A percentile compares a stretch with the other conserved stretches of the same genome.
Conservation (phyloP, 2,329 filamentous ascomycete species). For the Huntiella savannae region DNA sequence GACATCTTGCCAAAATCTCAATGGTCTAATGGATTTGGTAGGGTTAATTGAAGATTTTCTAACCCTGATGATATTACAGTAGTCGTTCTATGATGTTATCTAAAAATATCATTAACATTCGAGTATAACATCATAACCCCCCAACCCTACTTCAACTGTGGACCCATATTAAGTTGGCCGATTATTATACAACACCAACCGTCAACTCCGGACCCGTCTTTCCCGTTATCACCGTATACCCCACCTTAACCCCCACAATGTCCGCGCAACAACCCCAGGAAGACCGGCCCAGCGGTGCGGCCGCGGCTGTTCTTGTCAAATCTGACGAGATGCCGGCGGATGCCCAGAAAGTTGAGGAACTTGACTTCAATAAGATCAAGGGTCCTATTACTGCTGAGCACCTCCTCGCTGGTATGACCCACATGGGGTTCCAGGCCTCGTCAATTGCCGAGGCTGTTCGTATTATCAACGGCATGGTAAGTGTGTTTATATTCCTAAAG, state of each 20-base stretch:
- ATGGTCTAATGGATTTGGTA: no score
- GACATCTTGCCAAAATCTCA: no score
- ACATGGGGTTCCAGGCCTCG: slow-evolving; percentile 58
- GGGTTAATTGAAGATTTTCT: no score
- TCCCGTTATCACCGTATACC: background rate
- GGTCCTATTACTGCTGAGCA: slow-evolving; percentile 69
- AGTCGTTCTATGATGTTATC: no score
- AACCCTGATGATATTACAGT: no score
- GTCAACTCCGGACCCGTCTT: background rate
- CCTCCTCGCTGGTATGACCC: slow-evolving; percentile 59
- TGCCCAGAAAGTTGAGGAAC: slow-evolving; percentile 66
- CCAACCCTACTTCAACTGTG: no score
- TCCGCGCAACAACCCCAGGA: slow-evolving; percentile 13
- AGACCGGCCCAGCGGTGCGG: slow-evolving; percentile 41
- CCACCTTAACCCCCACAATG: slow-evolving; percentile 3
- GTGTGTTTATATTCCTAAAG: background rate
- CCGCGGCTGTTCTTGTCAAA: slow-evolving; percentile 65
- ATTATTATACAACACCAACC: background rate
- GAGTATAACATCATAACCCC: no score
- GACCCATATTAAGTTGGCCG: no score
- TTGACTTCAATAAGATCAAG: slow-evolving; percentile 76
- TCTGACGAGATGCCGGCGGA: slow-evolving; percentile 66
- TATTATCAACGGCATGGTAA: slow-evolving; percentile 91
- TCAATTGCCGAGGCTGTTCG: slow-evolving; percentile 71
- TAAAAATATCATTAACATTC: no score